Evolutionary conservation across 140 eudicot genomes (phyloP), one percentile per base, ranked within the genome.

Genomic region (Anethum foeniculum): DNA sequence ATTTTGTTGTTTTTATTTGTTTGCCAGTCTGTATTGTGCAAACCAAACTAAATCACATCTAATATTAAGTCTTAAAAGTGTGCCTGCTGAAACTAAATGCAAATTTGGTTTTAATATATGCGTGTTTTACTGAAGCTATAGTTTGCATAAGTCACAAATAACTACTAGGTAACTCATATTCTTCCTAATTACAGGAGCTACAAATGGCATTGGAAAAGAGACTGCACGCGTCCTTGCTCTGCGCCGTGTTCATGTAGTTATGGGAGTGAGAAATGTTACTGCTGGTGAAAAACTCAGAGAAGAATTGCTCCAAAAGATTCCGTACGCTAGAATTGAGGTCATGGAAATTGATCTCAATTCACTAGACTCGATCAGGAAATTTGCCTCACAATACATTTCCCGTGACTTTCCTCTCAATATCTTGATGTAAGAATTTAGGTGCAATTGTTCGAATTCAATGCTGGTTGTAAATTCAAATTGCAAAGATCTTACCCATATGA

Each of bases 201-300:
- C 96, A 34, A 91, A 92, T 84, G 96, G 98, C 1, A 88, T 93
- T 43, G 98, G 98, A 3, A 79, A 82, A 52, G 96, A 89, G 82
- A 93, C 94, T n/a, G 60, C 93, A 13, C 89, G 94, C 36, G 85
- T 90, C 77, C 93, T 93, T 25, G 94, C 86, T 5, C 41, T 81
- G 85, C 86, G 87, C 39, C 93, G 93, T 23, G 96, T 85, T 44
- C 96, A 93, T 86, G 94, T 93, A 14, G 82, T 93, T 44, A 91
- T 93, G 94, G 96, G 91, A 48, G 96, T 93, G 3, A 88, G 98
- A 76, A 89, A 91, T 86, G 82, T 86, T 72, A 84, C 82, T 1
- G 87, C 91, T 6, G 94, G 98, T 32, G 77, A 39, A 76, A 85
- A 88, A 64, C 83, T 93, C 74, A 91, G 83, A 84, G 90, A 89